Evolutionary conservation across 2,329 filamentous ascomycete species (phyloP), one percentile per base, ranked within the genome.

Genomic region (Leptographium wingfieldii): DNA sequence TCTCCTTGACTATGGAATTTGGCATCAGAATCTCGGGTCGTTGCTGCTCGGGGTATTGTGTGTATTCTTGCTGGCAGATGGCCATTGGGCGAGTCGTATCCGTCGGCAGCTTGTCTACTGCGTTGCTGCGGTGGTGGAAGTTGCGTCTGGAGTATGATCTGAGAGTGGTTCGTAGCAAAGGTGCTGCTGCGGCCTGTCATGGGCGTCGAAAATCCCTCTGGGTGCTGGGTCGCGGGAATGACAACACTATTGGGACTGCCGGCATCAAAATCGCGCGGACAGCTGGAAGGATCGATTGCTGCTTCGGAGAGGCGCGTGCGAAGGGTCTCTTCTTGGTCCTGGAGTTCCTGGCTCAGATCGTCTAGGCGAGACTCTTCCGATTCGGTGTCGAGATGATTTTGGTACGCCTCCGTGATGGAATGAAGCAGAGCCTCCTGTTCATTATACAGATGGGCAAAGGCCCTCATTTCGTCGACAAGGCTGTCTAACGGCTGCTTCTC

Each of bases 111-210:
- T 7, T 35, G 29, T 10, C 51, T 29, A 6, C 5, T 25, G 7
- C 25, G 51, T 33, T 29, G 51, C 3, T 4, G 58, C 6, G 58
- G 58, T 19, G 54, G 35, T 1, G 63, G 59, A 3, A 77, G 65
- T 59, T 81, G 80, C 1, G 80, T 82, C 65, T 82, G 79, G 25
- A 76, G 73, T 25, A 82, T 74, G 22, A 81, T 72, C 62, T 83
- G 76, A 1, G 77, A 75, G 14, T 70, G 71, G 31, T 68, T 69
- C 1, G 69, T 66, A 19, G 66, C 65, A 14, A 68, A 40, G 3
- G 69, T 68, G 10, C 65, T 68, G n/a, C 73, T 71, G 53, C 67
- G 69, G 5, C 73, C 70, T 11, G 67, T 69, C 27, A 66, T 67
- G 5, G 64, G 62, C 16, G 68, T 66, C 3, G 68, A 68, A n/a